These are phyloP conservation scores for Pythium biforme DNA, from an alignment of 352 stramenopile species.

Conservation along the genomic window DNA sequence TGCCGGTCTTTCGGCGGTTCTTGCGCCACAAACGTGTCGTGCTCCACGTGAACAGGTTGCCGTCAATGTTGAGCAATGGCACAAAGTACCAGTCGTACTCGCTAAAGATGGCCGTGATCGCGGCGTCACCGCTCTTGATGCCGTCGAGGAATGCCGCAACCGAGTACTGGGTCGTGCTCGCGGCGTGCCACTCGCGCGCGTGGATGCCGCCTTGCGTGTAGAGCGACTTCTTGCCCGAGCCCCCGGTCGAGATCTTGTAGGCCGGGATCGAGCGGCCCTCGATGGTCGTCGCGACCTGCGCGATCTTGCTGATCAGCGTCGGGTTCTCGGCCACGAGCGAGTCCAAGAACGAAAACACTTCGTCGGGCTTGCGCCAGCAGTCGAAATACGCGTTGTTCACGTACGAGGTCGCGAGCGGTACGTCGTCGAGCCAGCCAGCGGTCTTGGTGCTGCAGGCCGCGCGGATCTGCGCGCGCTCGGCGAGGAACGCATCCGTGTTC, in stretches of 20 bases:
- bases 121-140: constrained; percentile 16
- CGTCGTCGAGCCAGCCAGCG: neutral
- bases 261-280: constrained; percentile 25
- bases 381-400: constrained; percentile 33
- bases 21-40: constrained; percentile 32
- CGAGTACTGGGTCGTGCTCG: constrained; percentile 26
- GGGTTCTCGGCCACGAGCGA: constrained; percentile 30
- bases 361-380: constrained; percentile 29
- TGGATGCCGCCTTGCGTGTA: constrained; percentile 34
- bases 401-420: constrained; percentile 21
- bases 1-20: constrained; percentile 25
- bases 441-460: constrained; percentile 12
- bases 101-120: constrained; percentile 26
- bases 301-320: constrained; percentile 30
- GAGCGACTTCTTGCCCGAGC: constrained; percentile 19
- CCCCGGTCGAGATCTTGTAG: constrained; percentile 35
- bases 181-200: constrained; percentile 34
- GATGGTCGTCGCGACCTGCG: constrained; percentile 23
- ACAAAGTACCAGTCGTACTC: constrained; percentile 38
- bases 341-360: constrained; percentile 31
- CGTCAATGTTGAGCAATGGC: constrained; percentile 36
- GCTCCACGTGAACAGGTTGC: constrained; percentile 23
- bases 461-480: neutral
- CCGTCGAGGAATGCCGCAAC: constrained; percentile 30
- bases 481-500: constrained; percentile 17